A percentile compares a stretch with the other conserved stretches of the same genome.
These are phyloP conservation scores for Aspergillus calidoustus DNA, from an alignment of 2,329 filamentous ascomycete genomes.

Conservation along the genomic window DNA sequence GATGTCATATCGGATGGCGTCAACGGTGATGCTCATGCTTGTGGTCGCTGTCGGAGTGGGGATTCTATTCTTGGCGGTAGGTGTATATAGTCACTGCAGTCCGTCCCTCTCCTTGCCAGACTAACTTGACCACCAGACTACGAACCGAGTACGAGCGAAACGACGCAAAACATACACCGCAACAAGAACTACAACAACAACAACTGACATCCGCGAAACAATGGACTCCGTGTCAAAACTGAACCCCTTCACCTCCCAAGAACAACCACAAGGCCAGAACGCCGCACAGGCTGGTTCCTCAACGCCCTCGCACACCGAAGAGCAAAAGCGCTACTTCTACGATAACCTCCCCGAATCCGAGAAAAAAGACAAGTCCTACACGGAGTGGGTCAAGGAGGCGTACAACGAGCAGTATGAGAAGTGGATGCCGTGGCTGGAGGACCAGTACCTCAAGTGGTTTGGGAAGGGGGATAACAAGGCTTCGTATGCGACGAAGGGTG, in stretches of 20 bases:
- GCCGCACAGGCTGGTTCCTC: neutral
- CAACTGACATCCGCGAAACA: neutral
- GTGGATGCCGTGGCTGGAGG: conserved; percentile 63
- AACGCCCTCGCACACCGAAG: conserved; percentile 22
- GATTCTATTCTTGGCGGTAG: neutral
- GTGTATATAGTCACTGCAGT: too few species aligned
- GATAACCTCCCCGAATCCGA: conserved; percentile 21
- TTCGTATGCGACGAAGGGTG: conserved; percentile 59
- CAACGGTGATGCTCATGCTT: neutral
- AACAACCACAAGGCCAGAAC: conserved; percentile 1
- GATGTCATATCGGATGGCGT: conserved; percentile 1
- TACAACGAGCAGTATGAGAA: conserved; percentile 60
- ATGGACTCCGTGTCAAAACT: neutral
- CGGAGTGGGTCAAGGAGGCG: conserved; percentile 49
- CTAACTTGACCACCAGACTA: neutral
- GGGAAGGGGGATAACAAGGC: conserved; percentile 61
- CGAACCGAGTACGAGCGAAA: too few species aligned
- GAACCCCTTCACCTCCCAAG: neutral
- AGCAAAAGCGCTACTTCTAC: conserved; percentile 28
- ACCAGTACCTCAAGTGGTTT: conserved; percentile 60
- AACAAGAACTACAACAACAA: neutral
- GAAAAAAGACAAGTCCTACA: conserved; percentile 30
- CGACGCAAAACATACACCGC: neutral
- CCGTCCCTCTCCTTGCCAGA: too few species aligned
- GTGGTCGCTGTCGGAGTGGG: neutral